Conservation (phyloP, 169 alveolate species). For the Cryptosporidium tyzzeri region DNA sequence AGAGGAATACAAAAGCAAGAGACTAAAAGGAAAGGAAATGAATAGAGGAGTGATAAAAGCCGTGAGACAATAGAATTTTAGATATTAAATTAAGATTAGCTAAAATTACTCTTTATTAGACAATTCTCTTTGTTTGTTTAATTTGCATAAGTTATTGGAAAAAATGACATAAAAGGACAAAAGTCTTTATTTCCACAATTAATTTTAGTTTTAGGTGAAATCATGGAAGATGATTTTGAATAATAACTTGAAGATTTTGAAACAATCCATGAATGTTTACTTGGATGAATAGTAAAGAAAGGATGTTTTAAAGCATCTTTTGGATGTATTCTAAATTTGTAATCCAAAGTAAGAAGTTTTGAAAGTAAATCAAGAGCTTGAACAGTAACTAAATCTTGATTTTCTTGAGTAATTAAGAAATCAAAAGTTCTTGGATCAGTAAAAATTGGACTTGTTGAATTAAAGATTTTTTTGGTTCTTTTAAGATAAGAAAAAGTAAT, state of each 20-base stretch:
- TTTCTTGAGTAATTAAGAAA: conserved; percentile 55
- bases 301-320: conserved; percentile 68
- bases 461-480: conserved; percentile 14
- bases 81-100: background rate
- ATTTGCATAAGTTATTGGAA: background rate
- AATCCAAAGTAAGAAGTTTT: conserved; percentile 77
- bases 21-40: too few species aligned
- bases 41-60: too few species aligned
- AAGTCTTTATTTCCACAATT: background rate
- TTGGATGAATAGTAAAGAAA: background rate
- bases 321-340: conserved; percentile 27
- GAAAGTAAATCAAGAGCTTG: conserved; percentile 86
- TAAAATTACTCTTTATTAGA: background rate
- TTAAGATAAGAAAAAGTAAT: background rate
- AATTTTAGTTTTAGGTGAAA: background rate
- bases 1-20: too few species aligned
- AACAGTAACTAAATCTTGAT: conserved; percentile 81
- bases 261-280: background rate
- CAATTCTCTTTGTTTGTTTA: background rate
- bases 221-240: background rate
- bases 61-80: background rate
- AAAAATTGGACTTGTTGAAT: conserved; percentile 25
- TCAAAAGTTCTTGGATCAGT: conserved; percentile 64
- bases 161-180: background rate
- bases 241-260: background rate